Evolutionary conservation across 805 yeast genomes (phyloP).

Genomic region (Maudiozyma saulgeensis): DNA sequence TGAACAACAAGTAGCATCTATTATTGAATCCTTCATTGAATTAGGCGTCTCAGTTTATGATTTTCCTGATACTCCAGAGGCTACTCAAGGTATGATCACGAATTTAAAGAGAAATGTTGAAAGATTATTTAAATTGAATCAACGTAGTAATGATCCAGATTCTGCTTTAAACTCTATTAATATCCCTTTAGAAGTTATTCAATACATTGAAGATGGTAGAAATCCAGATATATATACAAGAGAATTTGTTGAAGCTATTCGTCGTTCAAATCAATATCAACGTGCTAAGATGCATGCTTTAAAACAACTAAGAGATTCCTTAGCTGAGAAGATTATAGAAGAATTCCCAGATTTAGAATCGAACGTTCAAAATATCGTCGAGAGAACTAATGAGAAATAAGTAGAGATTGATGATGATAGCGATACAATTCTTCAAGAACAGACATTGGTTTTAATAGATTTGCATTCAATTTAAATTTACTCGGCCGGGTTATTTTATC

Average conservation of each 20-base stretch:
- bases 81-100: slow-evolving; percentile 45
- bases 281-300: slow-evolving; percentile 76
- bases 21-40: slow-evolving; percentile 76
- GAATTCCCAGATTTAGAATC: slow-evolving; percentile 71
- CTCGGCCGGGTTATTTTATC: too few relatives aligned
- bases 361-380: slow-evolving; percentile 47
- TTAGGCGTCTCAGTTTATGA: slow-evolving; percentile 89
- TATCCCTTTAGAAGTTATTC: slow-evolving; percentile 76
- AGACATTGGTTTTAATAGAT: not conserved
- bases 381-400: slow-evolving; percentile 24
- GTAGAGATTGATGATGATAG: not conserved
- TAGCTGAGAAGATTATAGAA: slow-evolving; percentile 58
- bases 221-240: slow-evolving; percentile 96
- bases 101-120: slow-evolving; percentile 34
- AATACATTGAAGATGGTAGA: slow-evolving; percentile 90
- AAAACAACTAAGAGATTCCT: slow-evolving; percentile 47
- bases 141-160: slow-evolving; percentile 25
- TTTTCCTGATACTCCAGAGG: slow-evolving; percentile 79
- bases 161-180: slow-evolving; percentile 33
- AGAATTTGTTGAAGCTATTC: slow-evolving; percentile 91
- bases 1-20: slow-evolving; percentile 34
- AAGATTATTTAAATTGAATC: slow-evolving; percentile 30
- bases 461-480: not conserved
- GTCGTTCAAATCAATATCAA: slow-evolving; percentile 77
- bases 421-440: not conserved